A percentile compares a stretch with the other conserved stretches of the same genome.
Conservation (phyloP, 345 rosid genomes). For the Excoecaria cochinchinensis region DNA sequence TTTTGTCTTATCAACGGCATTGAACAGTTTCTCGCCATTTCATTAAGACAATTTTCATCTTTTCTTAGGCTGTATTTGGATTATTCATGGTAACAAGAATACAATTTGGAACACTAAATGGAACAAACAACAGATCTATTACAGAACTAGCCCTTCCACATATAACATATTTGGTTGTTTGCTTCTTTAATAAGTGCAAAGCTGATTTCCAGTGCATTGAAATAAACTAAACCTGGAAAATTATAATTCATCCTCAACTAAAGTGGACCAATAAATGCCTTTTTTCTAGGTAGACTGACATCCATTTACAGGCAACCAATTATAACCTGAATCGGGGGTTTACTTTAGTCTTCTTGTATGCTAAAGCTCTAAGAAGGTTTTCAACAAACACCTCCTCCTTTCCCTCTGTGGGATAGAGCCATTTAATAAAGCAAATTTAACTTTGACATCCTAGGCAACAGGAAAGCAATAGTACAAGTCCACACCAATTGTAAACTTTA, state of each 20-base stretch:
- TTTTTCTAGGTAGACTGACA: neutral
- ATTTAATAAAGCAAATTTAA: no score
- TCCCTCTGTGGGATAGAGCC: no score
- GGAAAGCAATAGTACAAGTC: no score
- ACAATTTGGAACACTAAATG: neutral
- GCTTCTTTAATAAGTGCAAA: neutral
- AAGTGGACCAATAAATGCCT: neutral
- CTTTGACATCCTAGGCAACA: no score
- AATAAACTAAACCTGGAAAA: no score
- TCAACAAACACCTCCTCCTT: neutral
- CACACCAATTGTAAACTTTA: constrained; percentile 9
- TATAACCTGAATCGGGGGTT: neutral
- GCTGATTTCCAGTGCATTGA: neutral
- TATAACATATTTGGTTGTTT: neutral
- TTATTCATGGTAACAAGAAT: neutral
- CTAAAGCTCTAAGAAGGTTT: neutral
- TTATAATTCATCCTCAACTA: no score
- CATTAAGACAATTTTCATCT: no score
- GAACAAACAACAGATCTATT: neutral
- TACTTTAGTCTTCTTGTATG: neutral
- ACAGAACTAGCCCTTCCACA: neutral
- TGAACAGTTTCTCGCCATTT: neutral
- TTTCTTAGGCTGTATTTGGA: neutral
- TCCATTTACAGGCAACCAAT: neutral
- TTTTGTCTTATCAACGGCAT: neutral